These are phyloP conservation scores for Anisogramma anomala DNA, from an alignment of 2,329 filamentous ascomycete species.

Conservation along the genomic window DNA sequence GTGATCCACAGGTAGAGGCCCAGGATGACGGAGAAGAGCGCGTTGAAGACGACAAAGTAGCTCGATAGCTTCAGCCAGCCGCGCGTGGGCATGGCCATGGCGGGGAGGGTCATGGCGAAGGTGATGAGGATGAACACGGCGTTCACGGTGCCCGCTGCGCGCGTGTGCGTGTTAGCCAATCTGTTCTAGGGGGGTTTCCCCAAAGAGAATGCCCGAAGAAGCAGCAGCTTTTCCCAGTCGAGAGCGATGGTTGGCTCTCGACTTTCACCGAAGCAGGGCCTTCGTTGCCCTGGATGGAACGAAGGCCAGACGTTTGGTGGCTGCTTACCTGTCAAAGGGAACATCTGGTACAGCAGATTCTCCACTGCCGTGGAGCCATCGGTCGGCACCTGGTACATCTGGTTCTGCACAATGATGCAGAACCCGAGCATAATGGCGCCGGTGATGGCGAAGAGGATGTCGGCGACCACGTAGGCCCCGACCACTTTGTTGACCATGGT, in stretches of 20 bases:
- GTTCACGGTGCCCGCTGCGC: slow-evolving; percentile 56
- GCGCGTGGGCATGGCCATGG: slow-evolving; percentile 55
- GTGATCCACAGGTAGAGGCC: slow-evolving; percentile 62
- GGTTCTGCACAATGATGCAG: slow-evolving; percentile 39
- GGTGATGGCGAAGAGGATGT: slow-evolving; percentile 40
- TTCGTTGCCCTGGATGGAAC: neutral
- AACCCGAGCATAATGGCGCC: slow-evolving; percentile 45
- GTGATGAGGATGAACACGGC: slow-evolving; percentile 59
- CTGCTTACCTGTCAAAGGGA: slow-evolving; percentile 37
- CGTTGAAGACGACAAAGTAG: slow-evolving; percentile 51
- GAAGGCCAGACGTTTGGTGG: neutral
- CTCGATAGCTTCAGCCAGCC: slow-evolving; percentile 60
- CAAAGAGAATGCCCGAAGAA: too few relatives aligned
- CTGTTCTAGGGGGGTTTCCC: too few relatives aligned
- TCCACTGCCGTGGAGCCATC: slow-evolving; percentile 38
- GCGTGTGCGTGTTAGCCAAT: slow-evolving; percentile 4
- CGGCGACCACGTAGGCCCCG: slow-evolving; percentile 34
- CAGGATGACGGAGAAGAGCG: slow-evolving; percentile 52
- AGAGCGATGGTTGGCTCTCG: neutral
- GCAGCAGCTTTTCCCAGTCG: neutral
- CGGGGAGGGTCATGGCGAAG: slow-evolving; percentile 59
- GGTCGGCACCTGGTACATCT: slow-evolving; percentile 30
- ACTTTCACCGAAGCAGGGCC: neutral
- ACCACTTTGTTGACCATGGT: slow-evolving; percentile 46
- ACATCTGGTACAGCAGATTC: slow-evolving; percentile 40